Base-by-base conservation (phyloP, 108 stramenopile genomes). In the Pseudonitzschia multistriata region DNA sequence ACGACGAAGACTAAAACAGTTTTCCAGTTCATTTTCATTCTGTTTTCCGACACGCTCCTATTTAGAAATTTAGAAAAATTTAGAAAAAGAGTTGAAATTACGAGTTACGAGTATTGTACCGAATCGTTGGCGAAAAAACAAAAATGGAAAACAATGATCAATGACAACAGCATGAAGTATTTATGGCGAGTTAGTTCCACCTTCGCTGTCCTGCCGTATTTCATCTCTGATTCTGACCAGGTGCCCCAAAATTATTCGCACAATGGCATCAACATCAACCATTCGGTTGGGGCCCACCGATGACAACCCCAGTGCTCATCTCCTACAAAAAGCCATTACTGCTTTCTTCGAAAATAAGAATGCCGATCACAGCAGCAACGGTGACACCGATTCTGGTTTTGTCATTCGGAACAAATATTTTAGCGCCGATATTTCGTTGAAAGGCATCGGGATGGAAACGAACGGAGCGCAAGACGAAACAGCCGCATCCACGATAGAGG, bases 351-450 rank as follows among this genome's bases (percentile, higher is more conserved):
- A 69, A 37, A 35, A 62, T 28, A 21, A 52, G 55, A 24, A 34
- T 27, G 48, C 19, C 25, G 34, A 54, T 0, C 24, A 42, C 15
- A 49, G 66, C 21, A 54, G 54, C 3, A 28, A 57, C 11, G 49
- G 54, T 17, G 33, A 8, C 27, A 55, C 6, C 35, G 52, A 48
- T 53, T 40, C 53, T 1, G 33, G 30, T 33, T 55, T 81, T 28
- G 53, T 71, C 17, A 70, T 82, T 24, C 33, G 52, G 34, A 83
- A 83, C 71, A 79, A 78, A 33, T 83, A 83, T 49, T 83, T 83
- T 52, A 54, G 40, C 15, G 82, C 82, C 30, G 31, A 73, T 2
- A 62, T 83, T 0, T 10, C 45, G 8, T 66, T 83, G 42, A 57
- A 66, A 60, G 63, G 67, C 37, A 60, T 76, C 29, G 57, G 55